These are phyloP conservation scores for Pleurotus tuoliensis DNA, from an alignment of 768 basidiomycete species.

Conservation along the genomic window DNA sequence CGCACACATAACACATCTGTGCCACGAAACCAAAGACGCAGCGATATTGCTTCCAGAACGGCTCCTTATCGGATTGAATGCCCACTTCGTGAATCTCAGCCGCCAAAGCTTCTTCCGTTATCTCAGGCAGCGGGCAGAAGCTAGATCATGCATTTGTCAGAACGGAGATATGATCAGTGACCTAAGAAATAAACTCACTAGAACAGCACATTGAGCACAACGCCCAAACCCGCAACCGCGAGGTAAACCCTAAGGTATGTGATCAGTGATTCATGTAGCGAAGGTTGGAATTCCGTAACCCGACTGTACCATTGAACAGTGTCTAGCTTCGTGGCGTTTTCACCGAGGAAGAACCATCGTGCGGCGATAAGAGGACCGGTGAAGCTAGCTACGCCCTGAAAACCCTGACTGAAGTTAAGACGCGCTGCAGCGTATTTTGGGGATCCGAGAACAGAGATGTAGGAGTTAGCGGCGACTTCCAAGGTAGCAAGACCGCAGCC, in stretches of 20 bases:
- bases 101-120: constrained; percentile 61
- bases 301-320: constrained; percentile 61
- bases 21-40: constrained; percentile 72
- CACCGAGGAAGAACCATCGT: constrained; percentile 68
- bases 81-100: constrained; percentile 43
- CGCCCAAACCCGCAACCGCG: constrained; percentile 59
- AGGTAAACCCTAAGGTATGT: constrained; percentile 50
- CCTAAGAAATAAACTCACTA: constrained; percentile 34
- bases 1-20: constrained; percentile 64
- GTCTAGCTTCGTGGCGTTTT: constrained; percentile 54
- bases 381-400: constrained; percentile 74
- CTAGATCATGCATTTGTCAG: constrained; percentile 21
- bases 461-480: constrained; percentile 79
- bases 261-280: not conserved
- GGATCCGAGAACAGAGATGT: constrained; percentile 65
- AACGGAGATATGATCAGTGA: constrained; percentile 3
- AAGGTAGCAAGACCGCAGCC: constrained; percentile 65
- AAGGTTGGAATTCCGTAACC: not conserved
- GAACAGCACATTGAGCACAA: constrained; percentile 61
- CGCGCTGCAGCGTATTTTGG: constrained; percentile 71
- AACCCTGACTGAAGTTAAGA: constrained; percentile 77
- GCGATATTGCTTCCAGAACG: constrained; percentile 68
- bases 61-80: constrained; percentile 35
- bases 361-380: constrained; percentile 73
- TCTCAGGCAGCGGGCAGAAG: constrained; percentile 67